These are phyloP conservation scores for Graphilbum fragrans DNA, from an alignment of 2,329 filamentous ascomycete species.

Conservation along the genomic window DNA sequence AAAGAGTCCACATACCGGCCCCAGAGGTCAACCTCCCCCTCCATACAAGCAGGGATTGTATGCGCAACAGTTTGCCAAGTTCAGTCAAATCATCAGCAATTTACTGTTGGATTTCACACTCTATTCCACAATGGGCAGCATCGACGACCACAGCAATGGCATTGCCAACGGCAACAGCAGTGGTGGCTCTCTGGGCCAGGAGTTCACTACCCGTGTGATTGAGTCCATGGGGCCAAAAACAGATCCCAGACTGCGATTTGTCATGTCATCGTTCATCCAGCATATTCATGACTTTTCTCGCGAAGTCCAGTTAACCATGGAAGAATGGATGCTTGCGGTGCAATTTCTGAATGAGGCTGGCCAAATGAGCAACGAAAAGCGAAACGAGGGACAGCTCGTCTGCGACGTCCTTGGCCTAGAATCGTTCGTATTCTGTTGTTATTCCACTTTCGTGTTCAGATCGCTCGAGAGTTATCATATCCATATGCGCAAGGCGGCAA, in stretches of 20 bases:
- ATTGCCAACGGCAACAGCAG: slow-evolving; percentile 15
- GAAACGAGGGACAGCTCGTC: slow-evolving; percentile 52
- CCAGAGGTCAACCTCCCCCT: neutral
- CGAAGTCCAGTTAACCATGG: slow-evolving; percentile 53
- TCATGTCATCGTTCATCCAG: slow-evolving; percentile 45
- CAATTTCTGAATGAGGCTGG: slow-evolving; percentile 49
- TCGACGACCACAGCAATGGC: slow-evolving; percentile 39
- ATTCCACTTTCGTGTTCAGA: neutral
- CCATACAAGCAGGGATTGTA: no score
- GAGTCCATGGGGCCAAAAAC: slow-evolving; percentile 52
- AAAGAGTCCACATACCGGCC: neutral
- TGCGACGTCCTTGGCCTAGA: slow-evolving; percentile 53
- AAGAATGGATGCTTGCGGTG: slow-evolving; percentile 54
- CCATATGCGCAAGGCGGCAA: neutral
- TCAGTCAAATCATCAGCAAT: no score
- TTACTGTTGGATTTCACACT: no score
- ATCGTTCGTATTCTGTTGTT: slow-evolving; percentile 15
- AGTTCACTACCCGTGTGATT: slow-evolving; percentile 52
- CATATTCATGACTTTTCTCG: slow-evolving; percentile 59
- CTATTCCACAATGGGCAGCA: neutral
- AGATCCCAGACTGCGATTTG: slow-evolving; percentile 41
- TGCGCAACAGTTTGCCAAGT: no score
- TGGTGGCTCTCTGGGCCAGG: slow-evolving; percentile 19
- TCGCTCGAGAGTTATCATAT: neutral
- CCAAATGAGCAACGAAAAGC: slow-evolving; percentile 41